A percentile compares a stretch with the other conserved stretches of the same genome.
Evolutionary conservation across 1,284 basidiomycete genomes (phyloP).

Genomic region (Trametes versicolor): DNA sequence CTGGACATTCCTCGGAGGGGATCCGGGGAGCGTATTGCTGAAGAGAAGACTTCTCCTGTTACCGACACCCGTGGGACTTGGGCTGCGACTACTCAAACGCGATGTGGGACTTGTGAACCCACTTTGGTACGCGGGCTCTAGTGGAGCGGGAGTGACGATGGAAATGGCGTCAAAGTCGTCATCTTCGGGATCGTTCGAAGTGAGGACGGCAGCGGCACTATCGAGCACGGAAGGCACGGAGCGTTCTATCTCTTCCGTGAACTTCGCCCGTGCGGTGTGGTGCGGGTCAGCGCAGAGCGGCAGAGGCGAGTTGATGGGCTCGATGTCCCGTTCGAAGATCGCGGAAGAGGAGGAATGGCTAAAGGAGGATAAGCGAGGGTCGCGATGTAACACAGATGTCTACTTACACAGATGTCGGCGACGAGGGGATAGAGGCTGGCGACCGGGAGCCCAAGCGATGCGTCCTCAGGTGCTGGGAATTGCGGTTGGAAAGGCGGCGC

Average conservation of each 20-base stretch:
- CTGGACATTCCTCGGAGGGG: slow-evolving; percentile 35
- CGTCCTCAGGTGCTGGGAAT: slow-evolving; percentile 57
- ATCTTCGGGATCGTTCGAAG: slow-evolving; percentile 52
- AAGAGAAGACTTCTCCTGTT: slow-evolving; percentile 43
- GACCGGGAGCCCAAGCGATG: slow-evolving; percentile 66
- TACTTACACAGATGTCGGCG: slow-evolving; percentile 79
- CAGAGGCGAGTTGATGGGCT: slow-evolving; percentile 61
- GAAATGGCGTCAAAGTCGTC: slow-evolving; percentile 61
- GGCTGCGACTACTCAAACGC: slow-evolving; percentile 69
- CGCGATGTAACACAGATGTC: slow-evolving; percentile 24
- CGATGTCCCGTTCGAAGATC: slow-evolving; percentile 86
- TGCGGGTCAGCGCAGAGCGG: slow-evolving; percentile 67
- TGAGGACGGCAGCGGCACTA: slow-evolving; percentile 72
- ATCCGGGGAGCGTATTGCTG: slow-evolving; percentile 38
- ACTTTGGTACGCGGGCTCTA: slow-evolving; percentile 51
- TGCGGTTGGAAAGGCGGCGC: slow-evolving; percentile 51
- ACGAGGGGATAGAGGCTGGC: slow-evolving; percentile 76
- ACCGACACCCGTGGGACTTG: slow-evolving; percentile 52
- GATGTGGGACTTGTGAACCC: slow-evolving; percentile 74
- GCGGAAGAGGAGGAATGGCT: slow-evolving; percentile 83
- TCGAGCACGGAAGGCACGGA: slow-evolving; percentile 81
- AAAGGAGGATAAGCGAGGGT: slow-evolving; percentile 25
- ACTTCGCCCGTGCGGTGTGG: slow-evolving; percentile 73
- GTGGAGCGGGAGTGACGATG: slow-evolving; percentile 63
- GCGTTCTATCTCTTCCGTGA: slow-evolving; percentile 75